Conservation (phyloP, 257 asterid species). For the Scutellaria baicalensis region DNA sequence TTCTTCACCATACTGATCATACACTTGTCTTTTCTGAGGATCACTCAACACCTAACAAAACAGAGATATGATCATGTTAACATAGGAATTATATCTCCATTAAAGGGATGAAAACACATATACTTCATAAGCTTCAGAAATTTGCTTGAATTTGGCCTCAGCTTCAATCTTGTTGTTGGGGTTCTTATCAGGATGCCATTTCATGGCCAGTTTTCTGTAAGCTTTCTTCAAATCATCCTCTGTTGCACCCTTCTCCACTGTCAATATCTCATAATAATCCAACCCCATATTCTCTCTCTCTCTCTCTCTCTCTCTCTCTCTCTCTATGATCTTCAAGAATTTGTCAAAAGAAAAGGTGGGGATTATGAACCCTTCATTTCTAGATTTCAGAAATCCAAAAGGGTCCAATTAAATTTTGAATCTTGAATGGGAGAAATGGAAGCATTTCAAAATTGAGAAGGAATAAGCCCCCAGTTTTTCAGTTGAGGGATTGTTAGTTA, state of each 20-base stretch:
- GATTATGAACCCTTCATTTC: not conserved
- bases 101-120: too few relatives aligned
- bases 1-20: conserved; percentile 81
- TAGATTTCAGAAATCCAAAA: not conserved
- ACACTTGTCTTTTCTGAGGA: conserved; percentile 70
- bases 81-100: too few relatives aligned
- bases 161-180: conserved; percentile 77
- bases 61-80: too few relatives aligned
- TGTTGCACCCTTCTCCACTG: conserved; percentile 65
- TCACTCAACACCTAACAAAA: conserved; percentile 80
- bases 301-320: not conserved
- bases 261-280: conserved; percentile 69
- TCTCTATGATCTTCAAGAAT: not conserved
- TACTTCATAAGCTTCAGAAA: conserved; percentile 93
- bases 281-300: conserved; percentile 37
- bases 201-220: conserved; percentile 83
- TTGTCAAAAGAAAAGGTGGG: not conserved
- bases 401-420: not conserved
- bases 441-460: not conserved
- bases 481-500: conserved; percentile 4
- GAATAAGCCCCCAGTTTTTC: not conserved
- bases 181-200: conserved; percentile 96
- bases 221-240: conserved; percentile 88
- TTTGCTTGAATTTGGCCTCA: conserved; percentile 81
- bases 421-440: not conserved